Evolutionary conservation across 495 filamentous ascomycete genomes (phyloP), one percentile per base, ranked within the genome.

Genomic region (Hyaloscypha hepaticicola): DNA sequence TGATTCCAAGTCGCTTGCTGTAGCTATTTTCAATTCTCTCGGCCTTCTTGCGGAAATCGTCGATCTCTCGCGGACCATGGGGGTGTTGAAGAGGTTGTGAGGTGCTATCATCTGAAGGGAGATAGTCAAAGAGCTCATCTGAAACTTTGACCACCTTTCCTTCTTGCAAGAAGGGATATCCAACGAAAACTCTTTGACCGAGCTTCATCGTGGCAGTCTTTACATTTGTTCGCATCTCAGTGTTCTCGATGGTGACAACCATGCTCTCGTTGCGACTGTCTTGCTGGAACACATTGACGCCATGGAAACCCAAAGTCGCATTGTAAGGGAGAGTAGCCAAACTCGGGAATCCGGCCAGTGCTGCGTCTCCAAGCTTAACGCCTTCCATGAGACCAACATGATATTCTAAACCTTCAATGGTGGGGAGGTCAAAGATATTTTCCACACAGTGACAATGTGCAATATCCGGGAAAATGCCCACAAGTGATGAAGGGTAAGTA

Each of bases 231-330:
- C 87, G 84, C 64, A 77, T 78, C 58, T 91, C 92, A 22, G 89
- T 83, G 61, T 94, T 88, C 41, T 88, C 75, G 29, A 98, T 77
- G 14, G 90, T 96, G 64, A 98, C 82, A 16, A 97, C 84, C 90
- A 97, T 96, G 72, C 93, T 98, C 79, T 97, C 91, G 69, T 98
- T 97, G 58, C 93, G 88, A 72, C 92, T 96, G 51, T 97, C 94
- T 66, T 96, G 92, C 73, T 96, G 91, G 78, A 99, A 99, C n/a
- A 99, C 90, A 66, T 85, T 92, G 52, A 99, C 92, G 12, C 91
- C 91, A 73, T 97, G 93, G 77, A 95, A 97, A 9, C 85, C 93
- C 56, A 97, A 82, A 34, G 79, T 81, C 7, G 91, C 96, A 51
- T 82, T 84, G 73, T 93, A 90, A 5, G 91, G 88, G 51, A 99